Base-by-base conservation (phyloP, 306 rosid genomes). In the Lablab purpureus region DNA sequence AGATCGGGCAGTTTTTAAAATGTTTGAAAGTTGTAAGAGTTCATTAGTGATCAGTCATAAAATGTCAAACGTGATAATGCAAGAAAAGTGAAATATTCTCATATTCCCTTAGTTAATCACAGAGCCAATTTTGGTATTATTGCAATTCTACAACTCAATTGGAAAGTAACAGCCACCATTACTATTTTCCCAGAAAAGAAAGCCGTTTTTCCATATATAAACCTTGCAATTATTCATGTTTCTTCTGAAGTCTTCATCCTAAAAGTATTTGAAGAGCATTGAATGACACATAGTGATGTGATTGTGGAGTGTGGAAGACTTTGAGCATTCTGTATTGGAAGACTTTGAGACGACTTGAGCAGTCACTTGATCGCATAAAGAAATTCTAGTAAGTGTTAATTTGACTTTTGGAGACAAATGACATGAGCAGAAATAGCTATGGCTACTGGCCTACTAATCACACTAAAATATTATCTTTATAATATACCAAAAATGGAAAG, bases 341-440 rank as follows among this genome's bases (percentile, higher is more conserved):
- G 75, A 63, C 75, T 78, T 81, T 62, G 65, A 76, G 43, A 23
- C 43, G 30, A 25, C 43, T 69, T 69, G 58, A 73, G 64, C 11
- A 45, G 47, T 69, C 63, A 73, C 19, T 77, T 51, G 73, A 62
- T 34, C 51, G n/a, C 36, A 14, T 51, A 45, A 68, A 46, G 27
- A 78, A 59, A 47, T 17, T 72, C 5, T 81, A 67, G 67, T 21
- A 21, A 79, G 80, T 79, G 75, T 76, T 74, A 63, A 79, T 74
- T 78, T 82, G 84, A 82, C 84, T 81, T 49, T 67, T 15, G 69
- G 69, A 63, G 67, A 60, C 66, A 68, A 77, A 4, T 59, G 52
- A 59, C 66, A 50, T 67, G 71, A 37, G 51, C 34, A 19, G 60
- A 71, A 36, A 50, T 49, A 32, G 66, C 49, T 43, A 12, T 63